Evolutionary conservation across 2,329 filamentous ascomycete genomes (phyloP), one percentile per base, ranked within the genome.

Genomic region (Trichoderma guizhouense): DNA sequence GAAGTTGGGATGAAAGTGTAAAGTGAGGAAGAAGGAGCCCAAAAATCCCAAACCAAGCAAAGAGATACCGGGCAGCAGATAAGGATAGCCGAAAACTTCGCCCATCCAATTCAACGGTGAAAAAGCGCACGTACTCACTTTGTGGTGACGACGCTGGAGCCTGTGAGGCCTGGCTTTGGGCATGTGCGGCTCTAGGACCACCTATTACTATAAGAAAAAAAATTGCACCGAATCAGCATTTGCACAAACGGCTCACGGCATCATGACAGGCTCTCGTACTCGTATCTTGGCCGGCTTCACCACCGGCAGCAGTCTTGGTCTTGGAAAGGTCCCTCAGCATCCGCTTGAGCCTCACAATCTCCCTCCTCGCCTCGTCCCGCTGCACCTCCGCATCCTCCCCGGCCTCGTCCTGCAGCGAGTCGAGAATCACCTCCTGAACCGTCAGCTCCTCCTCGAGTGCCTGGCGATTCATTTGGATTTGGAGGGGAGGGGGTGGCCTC

Each of bases 341-440:
- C n/a, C 69, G 76, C 74, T 82, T 80, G 21, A 86, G 72, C 5
- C 75, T 74, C 47, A 73, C 69, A 32, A 82, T 80, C 72, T 79
- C 75, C 8, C 58, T 36, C n/a, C 39, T 72, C 39, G 76, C 76
- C 65, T 78, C 76, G 14, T 66, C 63, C 18, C 80, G 76, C 73
- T 80, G 78, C 15, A 75, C 71, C 36, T 82, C 80, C 43, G 78
- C 78, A 18, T 75, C 79, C 7, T 78, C 76, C 67, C 76, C 77
- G 7, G 72, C 67, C 39, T 75, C 75, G 28, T 67, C 73, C 24
- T 73, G 51, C n/a, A 87, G 79, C 2, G 84, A 86, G 8, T 76
- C 74, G 3, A 87, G 78, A 24, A 87, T 79, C 64, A 83, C 82
- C 61, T 78, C 78, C 72, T 85, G 82, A 24, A 85, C 79, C 36